Evolutionary conservation across 164 flowering plant species (phyloP), one percentile per base, ranked within the genome.

Genomic region (Annona squamosa): DNA sequence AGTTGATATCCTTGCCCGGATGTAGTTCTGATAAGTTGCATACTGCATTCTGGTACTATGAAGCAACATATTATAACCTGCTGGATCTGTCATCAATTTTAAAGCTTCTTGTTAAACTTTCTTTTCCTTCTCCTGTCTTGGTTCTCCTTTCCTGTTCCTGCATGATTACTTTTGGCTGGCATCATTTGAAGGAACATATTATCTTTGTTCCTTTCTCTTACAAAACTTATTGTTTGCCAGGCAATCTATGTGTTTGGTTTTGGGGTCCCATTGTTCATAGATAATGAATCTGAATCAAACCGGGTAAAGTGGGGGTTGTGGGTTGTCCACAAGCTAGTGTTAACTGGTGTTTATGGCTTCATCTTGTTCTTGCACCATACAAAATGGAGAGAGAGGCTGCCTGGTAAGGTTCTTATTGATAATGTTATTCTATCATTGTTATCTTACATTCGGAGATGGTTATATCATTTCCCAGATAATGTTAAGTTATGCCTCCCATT

Each of bases 381-480:
- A 16, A 88, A 82, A 76, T 91, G 95, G 97, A 87, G 90, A 85
- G 98, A 91, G 65, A 87, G 87, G 73, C 79, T 93, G 73, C 97
- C 97, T 44, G 91, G 98, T 93, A 77, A 74, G 13, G 81, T 64
- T 62, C n/a, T 61, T 9, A 48, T 48, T 69, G 73, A 72, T 44
- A 68, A 48, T 26, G 37, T 26, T 26, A 26, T 26, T 26, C 37
- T 19, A 7, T 68, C 6, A 46, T 47, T 3, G 6, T 67, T 42
- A 26, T 5, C 46, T 13, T 17, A 5, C 43, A n/a, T 44, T 12
- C 12, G 3, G 17, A 26, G 46, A 16, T 52, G 59, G 9, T 52
- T 52, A 10, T 52, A 52, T 6, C 59, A 16, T 52, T 10, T 52
- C 59, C 59, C 59, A 9, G 16, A 18, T 37, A 45, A 9, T 76